Evolutionary conservation across 176 grass and related monocot species (phyloP).

Genomic region (Cenchrus fungigraminus): DNA sequence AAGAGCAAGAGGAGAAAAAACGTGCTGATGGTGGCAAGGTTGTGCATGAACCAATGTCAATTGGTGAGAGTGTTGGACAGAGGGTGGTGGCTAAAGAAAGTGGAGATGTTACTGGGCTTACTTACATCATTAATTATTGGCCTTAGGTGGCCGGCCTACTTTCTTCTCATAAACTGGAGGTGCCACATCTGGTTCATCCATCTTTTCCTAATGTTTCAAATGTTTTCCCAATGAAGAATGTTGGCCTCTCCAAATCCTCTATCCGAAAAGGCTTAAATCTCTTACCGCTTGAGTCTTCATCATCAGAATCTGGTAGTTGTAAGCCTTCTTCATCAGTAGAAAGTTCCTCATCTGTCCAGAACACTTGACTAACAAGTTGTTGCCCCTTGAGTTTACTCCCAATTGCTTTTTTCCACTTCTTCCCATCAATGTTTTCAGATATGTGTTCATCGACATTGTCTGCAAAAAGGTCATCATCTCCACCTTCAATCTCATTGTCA

Average conservation of each 20-base stretch:
- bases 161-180: too few species aligned
- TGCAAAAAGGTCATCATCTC: neutral
- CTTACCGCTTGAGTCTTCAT: neutral
- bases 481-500: neutral
- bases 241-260: neutral
- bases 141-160: too few species aligned
- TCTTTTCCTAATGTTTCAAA: neutral
- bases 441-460: neutral
- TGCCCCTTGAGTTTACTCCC: neutral
- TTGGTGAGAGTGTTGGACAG: neutral
- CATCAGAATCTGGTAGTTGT: neutral
- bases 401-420: neutral
- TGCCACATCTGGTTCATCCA: too few species aligned
- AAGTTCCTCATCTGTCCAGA: neutral
- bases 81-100: too few species aligned
- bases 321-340: neutral
- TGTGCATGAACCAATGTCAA: neutral
- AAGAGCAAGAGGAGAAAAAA: neutral
- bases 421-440: neutral
- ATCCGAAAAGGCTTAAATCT: neutral
- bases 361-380: neutral
- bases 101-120: too few species aligned
- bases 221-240: neutral
- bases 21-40: neutral
- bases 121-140: too few species aligned